These are phyloP conservation scores for Jimgerdemannia flammicorona DNA, from an alignment of 192 early-diverging fungal species.

Conservation along the genomic window DNA sequence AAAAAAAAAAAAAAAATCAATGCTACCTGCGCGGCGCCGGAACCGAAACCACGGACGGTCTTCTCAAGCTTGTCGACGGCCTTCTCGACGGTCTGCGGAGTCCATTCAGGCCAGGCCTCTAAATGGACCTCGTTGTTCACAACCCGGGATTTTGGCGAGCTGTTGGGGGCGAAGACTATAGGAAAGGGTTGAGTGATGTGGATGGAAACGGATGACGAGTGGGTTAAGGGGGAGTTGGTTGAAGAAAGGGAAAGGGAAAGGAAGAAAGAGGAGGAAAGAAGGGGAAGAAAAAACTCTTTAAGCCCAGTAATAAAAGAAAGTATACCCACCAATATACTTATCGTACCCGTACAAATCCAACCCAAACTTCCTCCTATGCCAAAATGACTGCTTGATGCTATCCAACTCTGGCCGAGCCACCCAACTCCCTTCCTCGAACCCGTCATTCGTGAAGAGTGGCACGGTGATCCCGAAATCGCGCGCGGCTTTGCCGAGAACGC, in stretches of 20 bases:
- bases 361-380: conserved; percentile 52
- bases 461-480: conserved; percentile 72
- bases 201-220: neutral
- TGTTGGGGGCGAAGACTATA: conserved; percentile 53
- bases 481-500: conserved; percentile 68
- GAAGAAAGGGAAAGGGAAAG: too few relatives aligned
- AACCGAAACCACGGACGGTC: conserved; percentile 63
- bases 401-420: conserved; percentile 37
- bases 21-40: conserved; percentile 51
- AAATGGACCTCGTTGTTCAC: conserved; percentile 27
- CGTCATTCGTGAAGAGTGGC: conserved; percentile 87
- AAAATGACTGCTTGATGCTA: conserved; percentile 12
- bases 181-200: neutral
- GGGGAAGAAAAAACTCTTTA: neutral
- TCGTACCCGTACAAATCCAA: conserved; percentile 78
- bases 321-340: conserved; percentile 63
- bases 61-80: conserved; percentile 61
- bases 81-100: conserved; percentile 36
- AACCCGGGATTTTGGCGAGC: conserved; percentile 45
- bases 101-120: conserved; percentile 54
- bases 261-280: neutral
- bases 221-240: too few relatives aligned
- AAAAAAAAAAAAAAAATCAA: too few relatives aligned
- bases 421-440: conserved; percentile 63
- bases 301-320: neutral